phyloP scores from a whole-genome alignment of 805 yeast species.

The Teunomyces kruisii region DNA sequence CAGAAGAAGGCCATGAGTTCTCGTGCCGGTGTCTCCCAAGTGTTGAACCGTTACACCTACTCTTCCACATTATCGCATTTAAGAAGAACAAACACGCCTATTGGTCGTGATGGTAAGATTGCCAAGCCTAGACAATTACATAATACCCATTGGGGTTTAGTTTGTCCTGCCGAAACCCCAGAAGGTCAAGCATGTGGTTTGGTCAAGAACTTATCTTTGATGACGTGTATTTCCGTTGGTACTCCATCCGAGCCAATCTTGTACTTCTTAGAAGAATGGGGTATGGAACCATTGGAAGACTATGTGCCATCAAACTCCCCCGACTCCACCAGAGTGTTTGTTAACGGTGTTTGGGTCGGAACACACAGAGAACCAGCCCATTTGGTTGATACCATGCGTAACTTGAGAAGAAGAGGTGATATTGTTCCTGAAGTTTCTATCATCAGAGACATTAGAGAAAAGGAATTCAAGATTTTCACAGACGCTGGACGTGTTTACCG shows the following conservation, averaged over 20 bases:
- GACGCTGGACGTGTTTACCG: constrained; percentile 99
- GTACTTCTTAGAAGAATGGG: constrained; percentile 96
- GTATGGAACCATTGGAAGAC: constrained; percentile 96
- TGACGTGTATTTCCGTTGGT: constrained; percentile 98
- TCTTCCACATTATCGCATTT: constrained; percentile 98
- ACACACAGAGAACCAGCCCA: constrained; percentile 95
- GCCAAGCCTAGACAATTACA: constrained; percentile 99
- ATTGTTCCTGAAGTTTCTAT: constrained; percentile 95
- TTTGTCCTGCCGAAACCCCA: constrained; percentile 99
- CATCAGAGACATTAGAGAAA: constrained; percentile 94
- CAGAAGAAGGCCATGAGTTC: constrained; percentile 99
- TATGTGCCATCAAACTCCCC: constrained; percentile 91
- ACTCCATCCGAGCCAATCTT: constrained; percentile 94
- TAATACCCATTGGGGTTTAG: constrained; percentile 99
- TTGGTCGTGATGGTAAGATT: constrained; percentile 98
- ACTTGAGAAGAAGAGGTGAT: constrained; percentile 91
- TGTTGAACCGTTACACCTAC: constrained; percentile 94
- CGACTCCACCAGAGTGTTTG: constrained; percentile 90
- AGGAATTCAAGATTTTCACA: constrained; percentile 92
- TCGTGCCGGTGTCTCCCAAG: constrained; percentile 99
- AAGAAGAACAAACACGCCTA: constrained; percentile 98
- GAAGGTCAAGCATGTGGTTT: constrained; percentile 99
- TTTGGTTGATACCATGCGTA: constrained; percentile 85
- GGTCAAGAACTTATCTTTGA: constrained; percentile 91
- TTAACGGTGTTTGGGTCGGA: constrained; percentile 99